Conservation (phyloP, 2,329 filamentous ascomycete genomes). For the Myriosclerotinia duriaeana region DNA sequence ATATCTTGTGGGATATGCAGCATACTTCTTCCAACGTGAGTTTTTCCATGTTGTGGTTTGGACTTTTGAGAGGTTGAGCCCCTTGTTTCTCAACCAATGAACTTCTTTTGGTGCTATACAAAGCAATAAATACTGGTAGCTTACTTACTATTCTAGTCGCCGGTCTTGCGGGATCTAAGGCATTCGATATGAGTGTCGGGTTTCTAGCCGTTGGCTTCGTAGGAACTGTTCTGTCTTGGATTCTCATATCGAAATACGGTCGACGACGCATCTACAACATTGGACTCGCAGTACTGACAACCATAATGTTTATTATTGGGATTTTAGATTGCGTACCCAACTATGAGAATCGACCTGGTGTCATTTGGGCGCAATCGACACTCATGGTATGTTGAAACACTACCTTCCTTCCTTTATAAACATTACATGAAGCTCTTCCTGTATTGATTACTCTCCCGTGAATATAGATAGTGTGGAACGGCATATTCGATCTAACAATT, state of each 20-base stretch:
- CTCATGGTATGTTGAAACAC: slow-evolving; percentile 36
- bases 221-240: slow-evolving; percentile 64
- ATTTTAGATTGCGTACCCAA: slow-evolving; percentile 42
- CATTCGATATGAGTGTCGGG: slow-evolving; percentile 62
- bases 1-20: slow-evolving; percentile 61
- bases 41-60: background rate
- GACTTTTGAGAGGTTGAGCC: background rate
- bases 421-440: background rate
- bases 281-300: slow-evolving; percentile 54
- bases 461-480: slow-evolving; percentile 31
- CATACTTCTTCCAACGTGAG: slow-evolving; percentile 54
- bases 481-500: slow-evolving; percentile 32
- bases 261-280: slow-evolving; percentile 63
- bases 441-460: background rate
- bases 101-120: background rate
- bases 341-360: slow-evolving; percentile 29
- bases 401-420: slow-evolving; percentile 33
- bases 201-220: slow-evolving; percentile 60
- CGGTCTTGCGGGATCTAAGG: slow-evolving; percentile 52
- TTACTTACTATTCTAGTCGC: slow-evolving; percentile 48
- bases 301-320: slow-evolving; percentile 50
- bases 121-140: background rate
- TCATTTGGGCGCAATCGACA: slow-evolving; percentile 31
- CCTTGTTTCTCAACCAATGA: background rate
- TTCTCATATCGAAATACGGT: slow-evolving; percentile 61